These are phyloP conservation scores for Macadamia tetraphylla DNA, from an alignment of 164 flowering plant species.

Conservation along the genomic window DNA sequence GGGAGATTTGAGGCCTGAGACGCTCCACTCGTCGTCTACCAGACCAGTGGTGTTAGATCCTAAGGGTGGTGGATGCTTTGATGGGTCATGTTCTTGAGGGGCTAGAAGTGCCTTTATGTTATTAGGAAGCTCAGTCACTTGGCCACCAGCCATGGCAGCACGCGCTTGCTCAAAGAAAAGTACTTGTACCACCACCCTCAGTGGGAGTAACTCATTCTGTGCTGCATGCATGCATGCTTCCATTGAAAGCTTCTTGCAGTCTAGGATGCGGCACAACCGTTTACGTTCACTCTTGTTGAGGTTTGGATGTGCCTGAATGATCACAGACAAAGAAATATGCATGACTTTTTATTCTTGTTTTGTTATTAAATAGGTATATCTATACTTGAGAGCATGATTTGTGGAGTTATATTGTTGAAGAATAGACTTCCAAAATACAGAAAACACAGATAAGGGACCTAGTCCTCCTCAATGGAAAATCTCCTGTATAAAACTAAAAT, in stretches of 20 bases:
- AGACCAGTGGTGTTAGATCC: conserved; percentile 28
- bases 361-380: background rate
- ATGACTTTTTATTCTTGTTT: background rate
- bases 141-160: conserved; percentile 56
- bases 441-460: background rate
- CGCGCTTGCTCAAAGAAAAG: conserved; percentile 92
- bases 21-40: conserved; percentile 73
- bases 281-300: conserved; percentile 87
- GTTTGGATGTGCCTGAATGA: conserved; percentile 64
- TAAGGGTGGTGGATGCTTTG: conserved; percentile 30
- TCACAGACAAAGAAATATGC: conserved; percentile 6
- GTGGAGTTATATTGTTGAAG: background rate
- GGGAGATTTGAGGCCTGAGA: conserved; percentile 65
- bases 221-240: conserved; percentile 95
- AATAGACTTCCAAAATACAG: background rate
- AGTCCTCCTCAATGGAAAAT: no score
- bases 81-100: conserved; percentile 34
- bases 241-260: conserved; percentile 93
- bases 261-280: conserved; percentile 65
- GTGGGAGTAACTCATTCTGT: conserved; percentile 84
- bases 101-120: conserved; percentile 73
- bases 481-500: no score
- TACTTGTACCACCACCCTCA: conserved; percentile 93
- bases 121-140: conserved; percentile 59
- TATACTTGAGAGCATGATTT: background rate